phyloP scores from a whole-genome alignment of 768 basidiomycete genomes.

The Pleurotus platypus region DNA sequence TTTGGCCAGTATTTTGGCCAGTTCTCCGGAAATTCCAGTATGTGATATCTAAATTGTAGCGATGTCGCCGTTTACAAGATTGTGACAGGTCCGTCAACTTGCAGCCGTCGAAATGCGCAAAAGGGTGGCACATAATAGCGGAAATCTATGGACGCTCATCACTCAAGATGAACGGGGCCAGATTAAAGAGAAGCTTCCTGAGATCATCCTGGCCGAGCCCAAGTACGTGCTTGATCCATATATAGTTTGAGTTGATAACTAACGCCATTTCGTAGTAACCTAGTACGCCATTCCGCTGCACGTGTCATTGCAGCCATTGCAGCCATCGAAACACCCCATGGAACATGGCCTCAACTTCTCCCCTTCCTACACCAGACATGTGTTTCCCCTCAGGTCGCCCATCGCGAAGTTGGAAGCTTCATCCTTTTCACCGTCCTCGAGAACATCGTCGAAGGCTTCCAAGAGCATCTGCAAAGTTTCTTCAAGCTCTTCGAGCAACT shows the following conservation, averaged over 20 bases:
- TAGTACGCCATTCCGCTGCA: conserved; percentile 90
- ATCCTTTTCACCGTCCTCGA: conserved; percentile 91
- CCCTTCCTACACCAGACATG: conserved; percentile 84
- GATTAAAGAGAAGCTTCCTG: conserved; percentile 82
- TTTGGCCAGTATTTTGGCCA: conserved; percentile 81
- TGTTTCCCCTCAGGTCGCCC: conserved; percentile 57
- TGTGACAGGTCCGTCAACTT: conserved; percentile 84
- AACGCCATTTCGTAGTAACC: conserved; percentile 48
- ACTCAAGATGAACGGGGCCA: conserved; percentile 65
- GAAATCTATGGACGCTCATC: conserved; percentile 77
- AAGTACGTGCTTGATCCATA: conserved; percentile 46
- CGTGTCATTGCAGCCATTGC: conserved; percentile 94
- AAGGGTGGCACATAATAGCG: conserved; percentile 77
- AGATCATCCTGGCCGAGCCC: conserved; percentile 72
- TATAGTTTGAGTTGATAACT: conserved; percentile 8
- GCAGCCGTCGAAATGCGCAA: conserved; percentile 97
- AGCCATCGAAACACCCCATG: conserved; percentile 74
- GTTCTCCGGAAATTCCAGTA: conserved; percentile 76
- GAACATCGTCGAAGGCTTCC: conserved; percentile 86
- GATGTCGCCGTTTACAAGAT: conserved; percentile 3
- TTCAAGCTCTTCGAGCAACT: conserved; percentile 78
- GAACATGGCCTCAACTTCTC: conserved; percentile 83
- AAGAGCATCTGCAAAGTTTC: conserved; percentile 66
- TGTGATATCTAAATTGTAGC: conserved; percentile 8
- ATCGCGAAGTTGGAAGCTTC: conserved; percentile 90